Evolutionary conservation across 768 basidiomycete species (phyloP).

Genomic region (Multifurca ochricompacta): DNA sequence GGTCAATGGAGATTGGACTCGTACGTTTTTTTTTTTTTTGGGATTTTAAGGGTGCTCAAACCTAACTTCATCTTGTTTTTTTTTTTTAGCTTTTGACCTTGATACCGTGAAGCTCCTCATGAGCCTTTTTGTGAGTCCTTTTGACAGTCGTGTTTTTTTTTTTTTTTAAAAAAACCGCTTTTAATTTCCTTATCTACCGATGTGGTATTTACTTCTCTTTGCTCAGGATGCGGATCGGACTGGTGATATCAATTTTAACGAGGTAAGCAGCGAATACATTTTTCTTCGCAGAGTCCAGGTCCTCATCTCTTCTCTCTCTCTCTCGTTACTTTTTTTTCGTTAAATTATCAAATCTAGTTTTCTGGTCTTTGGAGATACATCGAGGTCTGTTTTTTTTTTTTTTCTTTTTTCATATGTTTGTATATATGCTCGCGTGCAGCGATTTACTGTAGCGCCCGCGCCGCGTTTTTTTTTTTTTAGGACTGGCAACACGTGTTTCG

Average conservation of each 20-base stretch:
- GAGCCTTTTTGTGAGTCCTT: slow-evolving; percentile 60
- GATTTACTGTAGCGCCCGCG: no score
- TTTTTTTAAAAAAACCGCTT: no score
- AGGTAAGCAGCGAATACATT: slow-evolving; percentile 36
- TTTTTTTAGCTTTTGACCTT: slow-evolving; percentile 59
- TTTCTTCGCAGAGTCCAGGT: no score
- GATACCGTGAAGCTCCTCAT: slow-evolving; percentile 86
- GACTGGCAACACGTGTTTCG: slow-evolving; percentile 83
- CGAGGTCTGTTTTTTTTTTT: slow-evolving; percentile 38
- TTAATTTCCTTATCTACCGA: no score
- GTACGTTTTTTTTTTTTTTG: slow-evolving; percentile 36
- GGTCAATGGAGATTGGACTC: slow-evolving; percentile 65
- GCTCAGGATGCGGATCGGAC: slow-evolving; percentile 59
- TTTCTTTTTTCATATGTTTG: no score
- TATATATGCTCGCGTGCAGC: no score
- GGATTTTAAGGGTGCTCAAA: no score
- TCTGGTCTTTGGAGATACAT: slow-evolving; percentile 78
- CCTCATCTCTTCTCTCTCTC: slow-evolving; percentile 8
- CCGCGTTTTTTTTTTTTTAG: slow-evolving; percentile 32
- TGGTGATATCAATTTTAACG: slow-evolving; percentile 73
- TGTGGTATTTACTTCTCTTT: neutral
- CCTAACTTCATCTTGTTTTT: neutral
- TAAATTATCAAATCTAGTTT: slow-evolving; percentile 36
- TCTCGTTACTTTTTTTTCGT: slow-evolving; percentile 10
- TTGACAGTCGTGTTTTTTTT: neutral